Percentiles rank a stretch among this genome's conserved stretches.
phyloP scores from a whole-genome alignment of 2,329 filamentous ascomycete species.

The Epichloe elymi region DNA sequence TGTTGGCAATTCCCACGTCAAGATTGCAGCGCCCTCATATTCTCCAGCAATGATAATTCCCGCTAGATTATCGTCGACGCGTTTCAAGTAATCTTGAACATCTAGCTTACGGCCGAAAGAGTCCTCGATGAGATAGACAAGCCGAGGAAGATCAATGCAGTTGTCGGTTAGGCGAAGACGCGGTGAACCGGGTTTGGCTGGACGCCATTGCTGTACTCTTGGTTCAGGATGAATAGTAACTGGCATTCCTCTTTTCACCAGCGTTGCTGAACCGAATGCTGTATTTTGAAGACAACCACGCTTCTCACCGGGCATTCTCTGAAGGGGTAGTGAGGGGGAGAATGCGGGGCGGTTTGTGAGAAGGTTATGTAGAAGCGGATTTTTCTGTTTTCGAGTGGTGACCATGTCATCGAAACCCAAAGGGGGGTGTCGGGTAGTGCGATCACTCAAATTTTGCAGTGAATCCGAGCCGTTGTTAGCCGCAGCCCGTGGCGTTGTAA shows the following conservation, averaged over 20 bases:
- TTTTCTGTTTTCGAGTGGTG: constrained; percentile 45
- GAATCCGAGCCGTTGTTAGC: constrained; percentile 29
- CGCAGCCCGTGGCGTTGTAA: constrained; percentile 77
- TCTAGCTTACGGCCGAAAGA: constrained; percentile 82
- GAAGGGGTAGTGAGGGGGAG: constrained; percentile 76
- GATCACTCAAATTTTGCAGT: not conserved
- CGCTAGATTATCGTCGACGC: constrained; percentile 71
- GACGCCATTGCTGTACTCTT: constrained; percentile 54
- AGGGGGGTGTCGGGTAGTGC: constrained; percentile 36
- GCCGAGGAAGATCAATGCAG: constrained; percentile 66
- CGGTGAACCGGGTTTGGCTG: constrained; percentile 44
- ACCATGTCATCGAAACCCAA: constrained; percentile 35
- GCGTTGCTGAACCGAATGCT: constrained; percentile 46
- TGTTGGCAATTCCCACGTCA: constrained; percentile 81
- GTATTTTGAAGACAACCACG: constrained; percentile 19
- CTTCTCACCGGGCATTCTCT: constrained; percentile 37
- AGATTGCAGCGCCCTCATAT: constrained; percentile 87
- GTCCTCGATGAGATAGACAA: constrained; percentile 83
- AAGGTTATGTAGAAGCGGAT: constrained; percentile 89
- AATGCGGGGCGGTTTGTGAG: constrained; percentile 88
- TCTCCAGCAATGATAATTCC: constrained; percentile 91
- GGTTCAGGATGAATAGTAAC: constrained; percentile 73
- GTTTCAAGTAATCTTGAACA: constrained; percentile 64
- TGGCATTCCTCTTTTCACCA: constrained; percentile 85
- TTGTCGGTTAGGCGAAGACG: constrained; percentile 64